These are phyloP conservation scores for Lichtheimia ramosa DNA, from an alignment of 371 early-diverging fungal species.

Conservation along the genomic window DNA sequence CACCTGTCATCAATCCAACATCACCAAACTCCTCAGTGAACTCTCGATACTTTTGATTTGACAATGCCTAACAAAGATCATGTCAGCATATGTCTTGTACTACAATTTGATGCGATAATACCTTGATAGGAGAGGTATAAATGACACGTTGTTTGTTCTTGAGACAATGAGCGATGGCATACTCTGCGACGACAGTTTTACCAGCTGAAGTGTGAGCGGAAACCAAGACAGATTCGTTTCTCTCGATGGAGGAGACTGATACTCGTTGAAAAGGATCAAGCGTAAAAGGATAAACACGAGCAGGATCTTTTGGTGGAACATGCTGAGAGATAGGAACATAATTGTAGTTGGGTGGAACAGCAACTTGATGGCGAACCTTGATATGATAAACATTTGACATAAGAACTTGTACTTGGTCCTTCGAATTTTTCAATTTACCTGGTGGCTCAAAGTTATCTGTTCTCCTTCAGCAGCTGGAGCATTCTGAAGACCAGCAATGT, in stretches of 20 bases:
- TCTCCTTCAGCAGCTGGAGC: slow-evolving; percentile 58
- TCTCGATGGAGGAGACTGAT: slow-evolving; percentile 89
- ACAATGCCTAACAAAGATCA: slow-evolving; percentile 74
- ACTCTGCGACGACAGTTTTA: slow-evolving; percentile 99
- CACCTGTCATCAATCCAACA: slow-evolving; percentile 99
- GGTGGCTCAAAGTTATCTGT: slow-evolving; percentile 56
- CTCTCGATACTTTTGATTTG: slow-evolving; percentile 99
- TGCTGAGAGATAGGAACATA: slow-evolving; percentile 90
- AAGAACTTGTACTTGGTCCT: not conserved
- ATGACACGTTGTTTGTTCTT: slow-evolving; percentile 97
- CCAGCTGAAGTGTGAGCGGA: slow-evolving; percentile 99
- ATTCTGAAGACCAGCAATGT: slow-evolving; percentile 61
- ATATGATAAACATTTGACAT: not conserved
- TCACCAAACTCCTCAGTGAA: slow-evolving; percentile 97
- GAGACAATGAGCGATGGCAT: slow-evolving; percentile 97
- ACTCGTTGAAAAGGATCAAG: slow-evolving; percentile 99
- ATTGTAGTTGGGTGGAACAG: slow-evolving; percentile 84
- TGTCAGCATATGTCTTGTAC: too few species aligned
- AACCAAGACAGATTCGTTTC: slow-evolving; percentile 97
- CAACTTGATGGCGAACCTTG: slow-evolving; percentile 93
- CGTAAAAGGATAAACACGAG: slow-evolving; percentile 90
- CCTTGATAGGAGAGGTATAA: slow-evolving; percentile 99
- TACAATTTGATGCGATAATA: slow-evolving; percentile 16
- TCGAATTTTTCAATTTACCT: slow-evolving; percentile 25
- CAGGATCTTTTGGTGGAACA: slow-evolving; percentile 77